A percentile compares a stretch with the other conserved stretches of the same genome.
Conservation (phyloP, 129 eudicot species). For the Arctium minus region DNA sequence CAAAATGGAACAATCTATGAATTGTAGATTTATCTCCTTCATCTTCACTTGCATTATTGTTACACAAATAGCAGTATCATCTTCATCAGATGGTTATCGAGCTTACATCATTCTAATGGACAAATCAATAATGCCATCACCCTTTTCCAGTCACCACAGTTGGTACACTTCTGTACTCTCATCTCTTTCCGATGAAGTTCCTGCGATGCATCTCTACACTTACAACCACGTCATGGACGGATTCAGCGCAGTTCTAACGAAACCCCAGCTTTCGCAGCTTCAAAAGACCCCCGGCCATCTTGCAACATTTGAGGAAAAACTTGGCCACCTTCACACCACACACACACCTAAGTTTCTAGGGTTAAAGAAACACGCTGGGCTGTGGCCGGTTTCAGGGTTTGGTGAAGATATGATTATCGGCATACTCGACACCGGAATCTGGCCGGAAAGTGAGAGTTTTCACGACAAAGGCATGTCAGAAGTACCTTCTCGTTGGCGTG, state of each 20-base stretch:
- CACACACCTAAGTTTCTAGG: constrained; percentile 43
- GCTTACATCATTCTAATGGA: constrained; percentile 52
- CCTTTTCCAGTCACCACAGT: constrained; percentile 34
- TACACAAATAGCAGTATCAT: constrained; percentile 4
- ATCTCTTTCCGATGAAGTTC: constrained; percentile 27
- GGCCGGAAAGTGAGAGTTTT: constrained; percentile 58
- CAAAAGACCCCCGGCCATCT: constrained; percentile 27
- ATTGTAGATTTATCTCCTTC: constrained; percentile 20
- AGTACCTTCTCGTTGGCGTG: constrained; percentile 53
- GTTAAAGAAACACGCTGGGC: constrained; percentile 30
- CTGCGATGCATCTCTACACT: constrained; percentile 42
- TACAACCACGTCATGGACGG: constrained; percentile 44
- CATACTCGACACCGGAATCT: constrained; percentile 45
- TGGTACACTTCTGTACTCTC: constrained; percentile 51
- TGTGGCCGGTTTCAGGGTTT: constrained; percentile 40
- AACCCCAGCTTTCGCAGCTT: constrained; percentile 29
- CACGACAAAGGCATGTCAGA: constrained; percentile 42
- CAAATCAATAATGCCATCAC: constrained; percentile 44
- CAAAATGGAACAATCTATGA: constrained; percentile 10
- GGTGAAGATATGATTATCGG: constrained; percentile 55
- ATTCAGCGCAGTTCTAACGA: constrained; percentile 35
- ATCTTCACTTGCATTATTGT: constrained; percentile 1
- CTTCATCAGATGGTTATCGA: constrained; percentile 24
- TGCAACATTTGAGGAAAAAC: constrained; percentile 34
- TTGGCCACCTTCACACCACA: constrained; percentile 44